Evolutionary conservation across 1,284 basidiomycete species (phyloP).

Genomic region (Naganishia sp.): DNA sequence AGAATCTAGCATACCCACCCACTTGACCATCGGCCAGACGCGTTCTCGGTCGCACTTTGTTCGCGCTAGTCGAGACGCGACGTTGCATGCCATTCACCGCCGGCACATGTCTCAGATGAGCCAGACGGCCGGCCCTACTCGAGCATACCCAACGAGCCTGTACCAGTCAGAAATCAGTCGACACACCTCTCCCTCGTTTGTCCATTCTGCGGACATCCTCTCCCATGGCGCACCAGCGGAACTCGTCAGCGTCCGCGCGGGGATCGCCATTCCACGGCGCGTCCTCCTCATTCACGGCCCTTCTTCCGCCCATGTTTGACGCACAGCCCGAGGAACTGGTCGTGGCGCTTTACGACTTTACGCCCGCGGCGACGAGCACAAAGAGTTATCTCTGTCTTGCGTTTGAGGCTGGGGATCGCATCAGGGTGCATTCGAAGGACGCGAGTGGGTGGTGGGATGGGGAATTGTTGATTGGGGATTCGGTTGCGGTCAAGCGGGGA

Average conservation of each 20-base stretch:
- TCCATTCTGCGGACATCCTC: background rate
- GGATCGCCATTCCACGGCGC: constrained; percentile 1
- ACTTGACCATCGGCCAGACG: too few relatives aligned
- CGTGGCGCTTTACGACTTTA: constrained; percentile 83
- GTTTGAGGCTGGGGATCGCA: constrained; percentile 85
- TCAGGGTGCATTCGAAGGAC: constrained; percentile 84
- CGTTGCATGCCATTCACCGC: too few relatives aligned
- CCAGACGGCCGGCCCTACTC: too few relatives aligned
- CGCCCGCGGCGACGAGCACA: constrained; percentile 58
- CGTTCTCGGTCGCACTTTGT: too few relatives aligned
- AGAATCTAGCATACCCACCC: too few relatives aligned
- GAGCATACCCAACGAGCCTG: too few relatives aligned
- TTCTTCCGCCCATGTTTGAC: constrained; percentile 30
- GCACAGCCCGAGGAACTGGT: constrained; percentile 57
- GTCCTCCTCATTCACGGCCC: constrained; percentile 16
- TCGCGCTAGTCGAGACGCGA: too few relatives aligned
- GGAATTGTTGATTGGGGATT: constrained; percentile 65
- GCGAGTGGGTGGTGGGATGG: constrained; percentile 98
- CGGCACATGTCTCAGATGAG: too few relatives aligned
- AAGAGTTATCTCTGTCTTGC: constrained; percentile 72
- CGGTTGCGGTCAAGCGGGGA: constrained; percentile 62
- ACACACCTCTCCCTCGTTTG: background rate
- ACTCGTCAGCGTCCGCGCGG: background rate
- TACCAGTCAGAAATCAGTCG: too few relatives aligned
- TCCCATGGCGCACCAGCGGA: background rate